Evolutionary conservation across 352 stramenopile genomes (phyloP), one percentile per base, ranked within the genome.

Genomic region (Globisporangium mamillatum): DNA sequence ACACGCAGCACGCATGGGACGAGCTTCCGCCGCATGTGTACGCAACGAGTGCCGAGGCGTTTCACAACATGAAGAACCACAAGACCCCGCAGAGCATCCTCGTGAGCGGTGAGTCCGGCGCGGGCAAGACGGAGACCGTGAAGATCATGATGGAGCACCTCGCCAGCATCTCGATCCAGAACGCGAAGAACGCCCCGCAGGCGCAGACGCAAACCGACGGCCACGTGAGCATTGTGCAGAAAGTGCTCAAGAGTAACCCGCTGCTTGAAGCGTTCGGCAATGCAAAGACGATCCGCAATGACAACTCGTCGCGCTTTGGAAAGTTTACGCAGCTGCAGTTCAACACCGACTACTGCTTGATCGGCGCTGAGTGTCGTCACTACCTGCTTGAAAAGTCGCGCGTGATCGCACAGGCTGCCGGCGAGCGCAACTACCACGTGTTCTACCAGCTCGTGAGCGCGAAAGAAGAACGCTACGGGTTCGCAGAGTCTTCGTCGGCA

Each of bases 361-460:
- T 97, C 14, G 93, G 92, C 34, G 93, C 92, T 12, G 89, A 91
- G 65, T 96, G 88, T 67, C 84, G 87, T 14, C 85, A 98, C 53
- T 99, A 99, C 77, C 77, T 99, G 56, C 81, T 99, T 2, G 97
- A 99, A 75, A 99, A 99, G 74, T 97, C 96, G 1, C 93, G 97
- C 18, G 88, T 99, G 6, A 82, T 99, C 6, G 76, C 82, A 22
- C 96, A 99, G 68, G 82, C 84, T 1, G 29, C 75, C 0, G 88
- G 92, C 1, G 98, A 99, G 76, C 84, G 98, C 38, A 99, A 99
- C 74, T 99, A 99, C 86, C 97, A 99, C 78, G 97, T 99, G 25
- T 99, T 99, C 75, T 99, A 99, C 80, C 91, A 98, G 73, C 79
- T 98, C 10, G 76, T 91, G 29, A 91, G 79, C 20, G 87, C 86